These are phyloP conservation scores for Chernovozyma aurita DNA, from an alignment of 1,139 yeast genomes.

Conservation along the genomic window DNA sequence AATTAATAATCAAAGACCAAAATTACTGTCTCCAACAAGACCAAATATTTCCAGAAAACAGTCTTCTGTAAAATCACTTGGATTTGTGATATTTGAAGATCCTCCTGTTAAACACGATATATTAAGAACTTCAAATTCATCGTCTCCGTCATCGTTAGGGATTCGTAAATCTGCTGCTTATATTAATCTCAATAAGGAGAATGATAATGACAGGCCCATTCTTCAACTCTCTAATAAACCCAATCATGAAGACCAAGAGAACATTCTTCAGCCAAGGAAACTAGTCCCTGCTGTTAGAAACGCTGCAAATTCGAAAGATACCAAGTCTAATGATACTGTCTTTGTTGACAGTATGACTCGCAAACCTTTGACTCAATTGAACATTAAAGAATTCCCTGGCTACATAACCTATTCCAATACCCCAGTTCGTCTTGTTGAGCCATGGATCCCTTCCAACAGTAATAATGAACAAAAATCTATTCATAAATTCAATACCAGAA, in stretches of 20 bases:
- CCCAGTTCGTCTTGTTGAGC: constrained; percentile 21
- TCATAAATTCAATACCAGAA: constrained; percentile 26
- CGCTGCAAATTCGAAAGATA: background rate
- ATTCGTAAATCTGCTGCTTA: constrained; percentile 1
- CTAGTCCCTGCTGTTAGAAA: background rate
- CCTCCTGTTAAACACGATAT: constrained; percentile 8
- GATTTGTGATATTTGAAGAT: constrained; percentile 39
- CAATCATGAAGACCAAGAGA: constrained; percentile 40
- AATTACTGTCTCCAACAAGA: constrained; percentile 4
- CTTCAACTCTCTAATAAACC: constrained; percentile 16
- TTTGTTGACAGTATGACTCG: background rate
- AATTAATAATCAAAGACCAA: constrained; percentile 6
- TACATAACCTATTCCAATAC: constrained; percentile 14
- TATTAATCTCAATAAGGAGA: constrained; percentile 7
- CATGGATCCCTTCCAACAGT: constrained; percentile 18
- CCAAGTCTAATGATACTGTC: background rate
- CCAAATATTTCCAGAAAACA: constrained; percentile 5
- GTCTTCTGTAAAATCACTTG: constrained; percentile 9
- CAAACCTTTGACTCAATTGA: constrained; percentile 30
- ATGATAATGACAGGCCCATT: background rate
- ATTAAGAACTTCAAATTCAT: background rate
- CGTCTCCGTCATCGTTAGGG: too few species aligned
- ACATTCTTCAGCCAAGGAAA: constrained; percentile 39
- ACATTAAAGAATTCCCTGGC: constrained; percentile 33
- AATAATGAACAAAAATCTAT: constrained; percentile 31